phyloP scores from a whole-genome alignment of 2,329 filamentous ascomycete genomes.

The Colletotrichum nymphaeae region DNA sequence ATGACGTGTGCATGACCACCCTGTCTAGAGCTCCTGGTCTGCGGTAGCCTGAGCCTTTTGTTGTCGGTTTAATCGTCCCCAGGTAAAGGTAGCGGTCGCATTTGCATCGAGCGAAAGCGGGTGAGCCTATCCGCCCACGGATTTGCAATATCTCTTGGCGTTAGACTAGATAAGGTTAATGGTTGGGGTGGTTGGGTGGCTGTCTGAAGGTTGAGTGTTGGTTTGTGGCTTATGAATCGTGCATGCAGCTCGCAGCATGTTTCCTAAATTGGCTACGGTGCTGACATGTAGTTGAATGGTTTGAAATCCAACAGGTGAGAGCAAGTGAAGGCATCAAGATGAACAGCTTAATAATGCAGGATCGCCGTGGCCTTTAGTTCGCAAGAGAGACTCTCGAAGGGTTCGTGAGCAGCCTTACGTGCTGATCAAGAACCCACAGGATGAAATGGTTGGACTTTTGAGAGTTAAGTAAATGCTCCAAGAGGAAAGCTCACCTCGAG shows the following conservation, averaged over 20 bases:
- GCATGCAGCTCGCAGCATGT: neutral
- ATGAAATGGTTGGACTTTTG: too few relatives aligned
- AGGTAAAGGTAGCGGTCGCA: neutral
- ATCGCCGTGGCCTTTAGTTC: neutral
- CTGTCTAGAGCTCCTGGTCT: neutral
- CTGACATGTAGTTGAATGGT: neutral
- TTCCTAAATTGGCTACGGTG: constrained; percentile 1
- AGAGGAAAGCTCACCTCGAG: neutral
- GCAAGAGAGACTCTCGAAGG: neutral
- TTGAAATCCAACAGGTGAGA: neutral
- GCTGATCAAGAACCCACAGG: too few relatives aligned
- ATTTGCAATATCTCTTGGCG: neutral
- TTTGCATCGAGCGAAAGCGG: neutral
- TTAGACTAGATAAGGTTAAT: neutral
- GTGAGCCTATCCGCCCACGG: neutral
- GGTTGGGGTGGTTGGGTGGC: neutral
- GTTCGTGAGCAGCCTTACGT: too few relatives aligned
- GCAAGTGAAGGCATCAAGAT: neutral
- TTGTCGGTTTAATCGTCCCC: neutral
- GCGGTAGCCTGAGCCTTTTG: neutral
- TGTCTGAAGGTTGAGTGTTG: neutral
- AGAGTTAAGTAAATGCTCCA: neutral
- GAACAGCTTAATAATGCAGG: neutral
- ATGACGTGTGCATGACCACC: neutral
- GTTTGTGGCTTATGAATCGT: neutral